Base-by-base conservation (phyloP, 192 early-diverging fungal genomes). In the Podila clonocystis region DNA sequence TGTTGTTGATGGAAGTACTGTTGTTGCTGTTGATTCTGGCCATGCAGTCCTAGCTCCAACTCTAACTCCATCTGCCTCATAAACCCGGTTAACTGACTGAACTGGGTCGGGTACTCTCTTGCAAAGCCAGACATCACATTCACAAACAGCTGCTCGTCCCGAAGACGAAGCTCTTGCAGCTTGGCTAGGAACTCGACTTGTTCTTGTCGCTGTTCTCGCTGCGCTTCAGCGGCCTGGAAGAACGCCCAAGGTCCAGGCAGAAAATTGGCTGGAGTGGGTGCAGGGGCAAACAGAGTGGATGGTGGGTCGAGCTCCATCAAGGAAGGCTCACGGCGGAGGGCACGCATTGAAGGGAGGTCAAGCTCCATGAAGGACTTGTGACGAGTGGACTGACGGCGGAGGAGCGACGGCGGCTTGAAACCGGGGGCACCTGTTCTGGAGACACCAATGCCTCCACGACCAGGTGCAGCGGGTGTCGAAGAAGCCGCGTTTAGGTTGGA, bases 221-320 rank as follows among this genome's bases (percentile, higher is more conserved):
- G 75, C 11, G 75, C 75, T 26, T 79, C 75, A 0, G 75, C 75
- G 0, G 75, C 75, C 13, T 72, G 75, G 49, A 79, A 79, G 33
- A 79, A 79, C 0, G 75, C 75, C 75, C 75, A 79, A 31, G 75
- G 75, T 9, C 75, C 75, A 2, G 75, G 75, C 17, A 65, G n/a
- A 41, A 79, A 79, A 15, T 79, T 63, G 5, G 75, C 34, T 0
- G 75, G 75, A 4, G 12, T 52, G 3, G 75, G 75, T 5, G 70
- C 52, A 13, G 75, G 75, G 4, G 65, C 61, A 58, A 79, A 79
- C 20, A 79, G 64, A 5, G 75, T 72, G 2, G 26, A 19, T 0
- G 75, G 75, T 19, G 75, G 75, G 58, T 79, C 75, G 5, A 79
- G 65, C 31, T 79, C 75, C 75, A 79, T 79, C 70, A 79, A 72